Evolutionary conservation across 1,139 yeast species (phyloP).

Genomic region (Suhomyces maxii): DNA sequence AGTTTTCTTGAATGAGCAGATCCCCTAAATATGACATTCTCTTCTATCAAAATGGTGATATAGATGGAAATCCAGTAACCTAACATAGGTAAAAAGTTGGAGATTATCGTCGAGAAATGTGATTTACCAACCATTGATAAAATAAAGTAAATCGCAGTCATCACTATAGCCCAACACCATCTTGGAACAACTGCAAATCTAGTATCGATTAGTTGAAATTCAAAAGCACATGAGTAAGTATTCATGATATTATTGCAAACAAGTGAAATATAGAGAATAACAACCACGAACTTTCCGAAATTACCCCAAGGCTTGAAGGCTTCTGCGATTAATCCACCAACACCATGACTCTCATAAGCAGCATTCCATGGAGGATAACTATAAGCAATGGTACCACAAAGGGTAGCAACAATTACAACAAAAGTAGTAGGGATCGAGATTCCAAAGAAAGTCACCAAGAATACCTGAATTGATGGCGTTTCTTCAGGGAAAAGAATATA

Average conservation of each 20-base stretch:
- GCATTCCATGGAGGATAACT: slow-evolving; percentile 25
- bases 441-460: slow-evolving; percentile 24
- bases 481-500: slow-evolving; percentile 26
- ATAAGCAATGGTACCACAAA: slow-evolving; percentile 27
- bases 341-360: slow-evolving; percentile 22
- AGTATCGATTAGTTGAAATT: slow-evolving; percentile 25
- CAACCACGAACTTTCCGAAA: slow-evolving; percentile 34
- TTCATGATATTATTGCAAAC: slow-evolving; percentile 40
- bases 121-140: slow-evolving; percentile 24
- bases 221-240: slow-evolving; percentile 28
- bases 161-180: slow-evolving; percentile 26
- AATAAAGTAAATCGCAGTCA: slow-evolving; percentile 22
- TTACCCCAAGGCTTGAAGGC: slow-evolving; percentile 28
- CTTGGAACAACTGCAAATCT: slow-evolving; percentile 23
- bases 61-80: slow-evolving; percentile 33
- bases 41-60: slow-evolving; percentile 24
- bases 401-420: slow-evolving; percentile 24
- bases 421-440: slow-evolving; percentile 27
- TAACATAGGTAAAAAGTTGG: slow-evolving; percentile 30
- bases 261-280: slow-evolving; percentile 33
- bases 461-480: slow-evolving; percentile 21
- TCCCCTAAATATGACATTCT: slow-evolving; percentile 23
- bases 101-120: slow-evolving; percentile 24
- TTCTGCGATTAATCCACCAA: slow-evolving; percentile 26
- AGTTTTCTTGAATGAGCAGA: slow-evolving; percentile 8